phyloP scores from a whole-genome alignment of 768 basidiomycete genomes.

The Podaxis sp. region DNA sequence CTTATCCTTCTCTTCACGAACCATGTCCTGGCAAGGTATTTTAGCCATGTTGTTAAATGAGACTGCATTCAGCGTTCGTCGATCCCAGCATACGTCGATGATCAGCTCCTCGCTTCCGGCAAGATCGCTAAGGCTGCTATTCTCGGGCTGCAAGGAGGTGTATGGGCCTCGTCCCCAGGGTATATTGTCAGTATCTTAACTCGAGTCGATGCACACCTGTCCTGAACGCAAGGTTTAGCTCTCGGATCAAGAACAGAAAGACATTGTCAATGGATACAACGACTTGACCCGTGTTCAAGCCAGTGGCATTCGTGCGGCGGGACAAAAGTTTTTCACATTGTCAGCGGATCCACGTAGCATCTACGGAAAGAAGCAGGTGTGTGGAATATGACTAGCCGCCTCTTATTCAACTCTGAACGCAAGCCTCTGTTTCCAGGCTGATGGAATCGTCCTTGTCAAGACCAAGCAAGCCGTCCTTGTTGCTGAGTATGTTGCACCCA shows the following conservation, averaged over 20 bases:
- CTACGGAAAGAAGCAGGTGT: conserved; percentile 76
- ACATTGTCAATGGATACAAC: conserved; percentile 47
- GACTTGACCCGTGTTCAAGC: conserved; percentile 43
- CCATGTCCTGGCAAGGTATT: conserved; percentile 76
- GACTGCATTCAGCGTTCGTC: not conserved
- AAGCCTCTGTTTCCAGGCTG: conserved; percentile 45
- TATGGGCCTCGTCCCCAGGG: conserved; percentile 68
- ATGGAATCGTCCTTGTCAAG: conserved; percentile 75
- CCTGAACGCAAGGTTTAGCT: conserved; percentile 42
- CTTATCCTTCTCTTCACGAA: conserved; percentile 14
- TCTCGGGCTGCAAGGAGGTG: conserved; percentile 69
- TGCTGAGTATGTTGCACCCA: conserved; percentile 66
- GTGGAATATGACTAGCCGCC: conserved; percentile 25
- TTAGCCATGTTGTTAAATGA: not conserved
- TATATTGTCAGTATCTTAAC: conserved; percentile 49
- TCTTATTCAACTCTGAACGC: not conserved
- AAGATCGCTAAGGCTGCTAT: conserved; percentile 80
- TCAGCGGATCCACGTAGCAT: conserved; percentile 50
- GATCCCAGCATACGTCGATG: conserved; percentile 74
- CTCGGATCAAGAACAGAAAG: conserved; percentile 60
- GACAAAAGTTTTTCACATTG: conserved; percentile 76
- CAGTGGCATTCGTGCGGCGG: conserved; percentile 61
- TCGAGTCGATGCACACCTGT: not conserved
- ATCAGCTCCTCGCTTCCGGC: conserved; percentile 71
- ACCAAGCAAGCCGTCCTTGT: conserved; percentile 87